Percentiles rank a stretch among this genome's conserved stretches.
Conservation (phyloP, 148 eudicot genomes). For the Heliamphora exappendiculata region DNA sequence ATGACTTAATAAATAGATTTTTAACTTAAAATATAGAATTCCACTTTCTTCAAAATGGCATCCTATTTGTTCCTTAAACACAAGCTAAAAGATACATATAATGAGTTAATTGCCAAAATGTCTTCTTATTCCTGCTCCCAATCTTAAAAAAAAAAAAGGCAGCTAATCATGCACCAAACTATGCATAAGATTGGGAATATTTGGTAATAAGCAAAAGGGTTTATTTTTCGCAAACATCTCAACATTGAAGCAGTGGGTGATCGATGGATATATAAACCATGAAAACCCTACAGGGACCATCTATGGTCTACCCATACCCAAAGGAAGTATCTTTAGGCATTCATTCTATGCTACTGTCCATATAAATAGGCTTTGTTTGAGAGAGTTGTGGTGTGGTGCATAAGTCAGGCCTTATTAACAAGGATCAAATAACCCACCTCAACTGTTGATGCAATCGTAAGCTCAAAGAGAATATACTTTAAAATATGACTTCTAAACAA, state of each 20-base stretch:
- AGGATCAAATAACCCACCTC: too few species aligned
- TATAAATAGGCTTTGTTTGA: background rate
- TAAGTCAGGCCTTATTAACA: too few species aligned
- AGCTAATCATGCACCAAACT: background rate
- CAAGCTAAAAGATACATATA: background rate
- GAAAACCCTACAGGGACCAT: background rate
- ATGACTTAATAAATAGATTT: background rate
- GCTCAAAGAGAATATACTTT: background rate
- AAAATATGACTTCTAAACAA: too few species aligned
- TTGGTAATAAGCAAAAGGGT: background rate
- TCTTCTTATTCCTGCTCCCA: background rate
- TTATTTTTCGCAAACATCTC: background rate
- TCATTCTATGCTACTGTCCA: background rate
- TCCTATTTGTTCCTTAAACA: background rate
- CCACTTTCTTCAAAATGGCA: background rate
- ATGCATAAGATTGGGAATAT: background rate
- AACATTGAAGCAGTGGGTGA: background rate
- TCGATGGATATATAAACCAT: background rate
- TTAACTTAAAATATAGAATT: background rate
- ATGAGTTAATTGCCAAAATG: background rate
- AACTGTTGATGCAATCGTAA: too few species aligned
- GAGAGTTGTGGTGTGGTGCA: too few species aligned
- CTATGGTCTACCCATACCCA: background rate
- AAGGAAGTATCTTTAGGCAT: background rate
- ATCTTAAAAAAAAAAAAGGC: too few species aligned